Conservation (phyloP, 495 filamentous ascomycete species). For the Pyronema domesticum region DNA sequence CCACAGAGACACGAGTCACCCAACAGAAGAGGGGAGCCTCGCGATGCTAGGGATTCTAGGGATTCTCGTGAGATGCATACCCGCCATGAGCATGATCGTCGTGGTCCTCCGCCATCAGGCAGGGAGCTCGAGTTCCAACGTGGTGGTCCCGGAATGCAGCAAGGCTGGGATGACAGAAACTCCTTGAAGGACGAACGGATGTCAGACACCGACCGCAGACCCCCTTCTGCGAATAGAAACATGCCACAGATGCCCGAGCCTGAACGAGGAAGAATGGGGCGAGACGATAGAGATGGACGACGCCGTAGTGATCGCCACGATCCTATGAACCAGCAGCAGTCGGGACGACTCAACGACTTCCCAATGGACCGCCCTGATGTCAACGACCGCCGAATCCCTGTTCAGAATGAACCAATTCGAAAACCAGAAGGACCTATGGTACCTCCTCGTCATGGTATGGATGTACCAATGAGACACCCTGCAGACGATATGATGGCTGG, state of each 20-base stretch:
- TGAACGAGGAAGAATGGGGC: slow-evolving; percentile 24
- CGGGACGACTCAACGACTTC: slow-evolving; percentile 18
- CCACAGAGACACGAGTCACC: background rate
- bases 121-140: background rate
- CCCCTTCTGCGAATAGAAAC: background rate
- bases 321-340: slow-evolving; percentile 8
- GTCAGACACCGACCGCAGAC: background rate
- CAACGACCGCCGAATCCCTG: slow-evolving; percentile 10
- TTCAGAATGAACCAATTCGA: slow-evolving; percentile 11
- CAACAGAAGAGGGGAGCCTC: too few relatives aligned
- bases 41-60: background rate
- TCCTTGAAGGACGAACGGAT: background rate
- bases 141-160: background rate
- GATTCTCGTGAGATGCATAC: background rate
- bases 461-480: background rate
- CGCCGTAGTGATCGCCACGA: slow-evolving; percentile 23
- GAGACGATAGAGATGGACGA: slow-evolving; percentile 13
- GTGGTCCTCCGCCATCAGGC: background rate
- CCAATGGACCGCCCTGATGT: slow-evolving; percentile 14
- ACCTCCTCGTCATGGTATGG: background rate
- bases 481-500: slow-evolving; percentile 1
- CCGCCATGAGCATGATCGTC: background rate
- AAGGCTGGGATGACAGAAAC: background rate
- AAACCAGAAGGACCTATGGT: slow-evolving; percentile 6
- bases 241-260: slow-evolving; percentile 3